Base-by-base conservation (phyloP, 805 yeast species). In the Starmera quercuum region DNA sequence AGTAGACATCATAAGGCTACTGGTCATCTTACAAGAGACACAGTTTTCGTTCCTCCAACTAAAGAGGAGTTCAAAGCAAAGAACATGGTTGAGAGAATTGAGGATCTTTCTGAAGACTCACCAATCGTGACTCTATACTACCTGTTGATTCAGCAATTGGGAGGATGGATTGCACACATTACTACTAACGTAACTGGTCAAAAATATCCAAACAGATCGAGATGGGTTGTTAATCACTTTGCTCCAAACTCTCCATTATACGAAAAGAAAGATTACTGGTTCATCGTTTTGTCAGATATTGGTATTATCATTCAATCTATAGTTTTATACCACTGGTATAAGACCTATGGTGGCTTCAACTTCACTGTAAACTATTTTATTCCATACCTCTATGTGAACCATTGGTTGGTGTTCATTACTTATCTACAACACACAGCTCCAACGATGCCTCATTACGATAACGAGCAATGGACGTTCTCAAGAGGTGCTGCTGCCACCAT, bases 1-100 rank as follows among this genome's bases (percentile, higher is more conserved):
- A 75, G 84, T 36, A 83, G 81, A 70, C 95, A 84, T 64, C 95
- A 84, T 69, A 84, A 85, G 68, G 84, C 88, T 38, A 84, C 94
- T 27, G 94, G 92, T 44, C 85, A 85, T 58, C 51, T 84, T 55
- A 64, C 78, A 25, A 73, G 86, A 55, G 95, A 84, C 56, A 84
- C 79, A 79, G 95, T 84, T 31, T 84, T 81, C 51, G 83, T 84
- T 35, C 95, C 95, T 33, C 63, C 69, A 52, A 75, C 79, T 30
- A 72, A 70, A 47, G 76, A 80, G 43, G 59, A 70, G 50, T 84
- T 69, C 55, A 49, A 68, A 39, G 46, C 59, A 38, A 37, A 44
- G 23, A 61, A 63, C 33, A 60, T 66, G 18, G 59, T 58, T 28
- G 47, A 59, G 28, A 56, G 58, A 34, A 40, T 76, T 16, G 66